Percentiles rank a stretch among this genome's conserved stretches.
Evolutionary conservation across 345 rosid species (phyloP).

Genomic region (Viola odorata): DNA sequence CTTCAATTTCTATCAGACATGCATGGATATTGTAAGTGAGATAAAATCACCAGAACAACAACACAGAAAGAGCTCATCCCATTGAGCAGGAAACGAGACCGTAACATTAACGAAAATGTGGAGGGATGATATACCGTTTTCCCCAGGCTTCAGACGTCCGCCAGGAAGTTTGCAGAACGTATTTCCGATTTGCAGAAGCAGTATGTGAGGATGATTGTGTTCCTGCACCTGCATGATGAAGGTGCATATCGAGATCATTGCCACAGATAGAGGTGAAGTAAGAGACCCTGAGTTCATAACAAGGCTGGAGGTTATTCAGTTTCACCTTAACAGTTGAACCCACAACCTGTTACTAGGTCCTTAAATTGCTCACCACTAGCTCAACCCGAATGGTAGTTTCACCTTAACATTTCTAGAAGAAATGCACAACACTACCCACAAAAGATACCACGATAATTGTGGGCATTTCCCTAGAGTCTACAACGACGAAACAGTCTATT

Average conservation of each 20-base stretch:
- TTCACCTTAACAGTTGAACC: too few relatives aligned
- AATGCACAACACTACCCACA: too few relatives aligned
- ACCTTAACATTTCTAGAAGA: too few relatives aligned
- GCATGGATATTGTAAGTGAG: slow-evolving; percentile 4
- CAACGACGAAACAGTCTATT: too few relatives aligned
- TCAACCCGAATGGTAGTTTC: too few relatives aligned
- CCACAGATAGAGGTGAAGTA: too few relatives aligned
- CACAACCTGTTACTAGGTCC: too few relatives aligned
- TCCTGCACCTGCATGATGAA: slow-evolving; percentile 77
- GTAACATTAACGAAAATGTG: neutral
- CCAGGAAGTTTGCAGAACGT: slow-evolving; percentile 99
- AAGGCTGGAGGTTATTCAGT: too few relatives aligned
- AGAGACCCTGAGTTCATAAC: too few relatives aligned
- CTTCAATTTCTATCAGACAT: slow-evolving; percentile 65
- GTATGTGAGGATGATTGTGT: slow-evolving; percentile 94
- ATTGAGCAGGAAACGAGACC: neutral
- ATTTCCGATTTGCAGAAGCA: slow-evolving; percentile 92
- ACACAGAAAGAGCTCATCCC: neutral
- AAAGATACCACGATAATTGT: too few relatives aligned
- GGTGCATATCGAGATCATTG: neutral
- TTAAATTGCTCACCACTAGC: too few relatives aligned
- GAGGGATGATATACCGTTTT: slow-evolving; percentile 55
- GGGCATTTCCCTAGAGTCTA: too few relatives aligned
- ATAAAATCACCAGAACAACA: neutral
- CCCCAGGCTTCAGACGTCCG: slow-evolving; percentile 94